A percentile compares a stretch with the other conserved stretches of the same genome.
Conservation (phyloP, 78 protist genomes). For the Capsaspora owczarzaki region DNA sequence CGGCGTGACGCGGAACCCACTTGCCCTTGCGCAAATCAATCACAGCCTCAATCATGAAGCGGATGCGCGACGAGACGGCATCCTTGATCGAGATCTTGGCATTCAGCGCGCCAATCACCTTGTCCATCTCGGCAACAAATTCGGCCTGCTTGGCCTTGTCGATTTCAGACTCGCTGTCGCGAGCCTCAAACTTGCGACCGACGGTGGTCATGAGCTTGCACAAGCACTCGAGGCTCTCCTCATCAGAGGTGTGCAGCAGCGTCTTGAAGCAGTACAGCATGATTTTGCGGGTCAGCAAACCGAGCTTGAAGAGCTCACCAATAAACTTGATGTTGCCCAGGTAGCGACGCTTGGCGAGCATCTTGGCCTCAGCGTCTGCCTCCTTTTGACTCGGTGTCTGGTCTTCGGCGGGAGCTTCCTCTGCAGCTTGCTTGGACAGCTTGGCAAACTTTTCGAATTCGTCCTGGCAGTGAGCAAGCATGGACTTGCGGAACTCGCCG, state of each 20-base stretch:
- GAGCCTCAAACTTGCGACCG: constrained; percentile 19
- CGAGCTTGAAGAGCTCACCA: constrained; percentile 31
- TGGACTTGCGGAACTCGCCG: constrained; percentile 3
- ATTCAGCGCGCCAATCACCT: too few relatives aligned
- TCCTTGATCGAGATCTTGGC: neutral
- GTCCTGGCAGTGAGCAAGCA: constrained; percentile 37
- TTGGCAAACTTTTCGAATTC: too few relatives aligned
- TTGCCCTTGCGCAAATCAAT: constrained; percentile 3
- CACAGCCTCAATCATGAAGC: neutral
- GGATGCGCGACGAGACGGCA: neutral
- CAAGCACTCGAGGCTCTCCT: constrained; percentile 27
- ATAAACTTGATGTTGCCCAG: constrained; percentile 40
- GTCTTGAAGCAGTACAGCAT: constrained; percentile 23
- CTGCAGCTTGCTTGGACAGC: constrained; percentile 25
- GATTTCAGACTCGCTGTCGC: too few relatives aligned
- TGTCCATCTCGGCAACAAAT: neutral
- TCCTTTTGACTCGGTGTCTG: neutral
- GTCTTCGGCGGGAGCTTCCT: neutral
- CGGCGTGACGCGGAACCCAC: constrained; percentile 21
- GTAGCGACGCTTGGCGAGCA: neutral
- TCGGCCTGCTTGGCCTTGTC: neutral
- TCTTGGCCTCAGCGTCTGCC: neutral
- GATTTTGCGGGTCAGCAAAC: constrained; percentile 18
- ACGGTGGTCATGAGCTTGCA: constrained; percentile 12
- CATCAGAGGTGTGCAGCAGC: constrained; percentile 8